These are phyloP conservation scores for Magnaporthiopsis rhizophila DNA, from an alignment of 2,329 filamentous ascomycete genomes.

Conservation along the genomic window DNA sequence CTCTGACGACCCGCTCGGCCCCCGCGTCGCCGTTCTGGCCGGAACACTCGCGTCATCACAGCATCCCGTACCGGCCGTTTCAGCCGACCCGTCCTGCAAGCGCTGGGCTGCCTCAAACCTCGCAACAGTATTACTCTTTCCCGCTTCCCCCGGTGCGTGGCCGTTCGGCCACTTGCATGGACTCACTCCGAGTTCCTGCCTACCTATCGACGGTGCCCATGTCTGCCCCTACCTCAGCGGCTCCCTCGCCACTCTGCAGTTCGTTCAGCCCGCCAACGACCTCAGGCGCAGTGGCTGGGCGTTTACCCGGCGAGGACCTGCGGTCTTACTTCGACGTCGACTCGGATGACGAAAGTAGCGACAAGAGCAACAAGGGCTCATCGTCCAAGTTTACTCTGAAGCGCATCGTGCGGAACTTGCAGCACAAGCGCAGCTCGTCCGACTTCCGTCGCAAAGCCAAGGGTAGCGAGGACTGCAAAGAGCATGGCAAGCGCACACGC, in stretches of 20 bases:
- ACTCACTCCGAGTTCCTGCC: not conserved
- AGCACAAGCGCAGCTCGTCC: constrained; percentile 27
- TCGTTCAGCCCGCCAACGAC: not conserved
- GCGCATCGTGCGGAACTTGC: not conserved
- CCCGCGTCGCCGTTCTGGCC: not conserved
- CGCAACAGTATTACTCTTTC: not conserved
- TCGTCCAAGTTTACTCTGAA: not conserved
- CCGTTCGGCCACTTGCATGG: not conserved
- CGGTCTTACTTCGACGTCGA: constrained; percentile 4
- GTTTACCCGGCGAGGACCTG: not conserved
- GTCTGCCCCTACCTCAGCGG: not conserved
- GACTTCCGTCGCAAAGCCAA: constrained; percentile 19
- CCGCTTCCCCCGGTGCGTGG: not conserved
- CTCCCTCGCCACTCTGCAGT: constrained; percentile 1
- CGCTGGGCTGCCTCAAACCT: not conserved
- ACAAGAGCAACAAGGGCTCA: not conserved
- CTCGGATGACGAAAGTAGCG: constrained; percentile 16
- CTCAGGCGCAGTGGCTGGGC: no score
- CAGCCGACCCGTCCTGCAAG: not conserved
- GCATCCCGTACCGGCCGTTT: not conserved
- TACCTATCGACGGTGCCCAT: not conserved
- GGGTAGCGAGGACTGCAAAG: constrained; percentile 9
- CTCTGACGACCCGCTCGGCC: not conserved
- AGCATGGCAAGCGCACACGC: constrained; percentile 8
- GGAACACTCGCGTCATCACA: not conserved